These are phyloP conservation scores for Kuraishia molischiana DNA, from an alignment of 805 yeast species.

Conservation along the genomic window DNA sequence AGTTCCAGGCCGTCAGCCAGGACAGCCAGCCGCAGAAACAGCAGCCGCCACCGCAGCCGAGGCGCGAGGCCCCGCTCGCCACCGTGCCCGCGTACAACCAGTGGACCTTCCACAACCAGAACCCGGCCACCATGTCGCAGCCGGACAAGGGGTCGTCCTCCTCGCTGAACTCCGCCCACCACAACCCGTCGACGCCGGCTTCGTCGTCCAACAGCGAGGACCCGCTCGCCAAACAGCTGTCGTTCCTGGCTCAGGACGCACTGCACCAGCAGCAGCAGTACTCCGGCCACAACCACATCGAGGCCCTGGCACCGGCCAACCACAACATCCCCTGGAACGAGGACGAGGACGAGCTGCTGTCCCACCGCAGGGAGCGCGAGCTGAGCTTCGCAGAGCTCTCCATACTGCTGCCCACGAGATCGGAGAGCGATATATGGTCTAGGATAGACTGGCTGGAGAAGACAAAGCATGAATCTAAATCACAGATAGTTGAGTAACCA, in stretches of 20 bases:
- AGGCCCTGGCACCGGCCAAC: slow-evolving; percentile 3
- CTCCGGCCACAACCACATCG: slow-evolving; percentile 1
- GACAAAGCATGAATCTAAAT: too few relatives aligned
- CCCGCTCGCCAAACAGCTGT: neutral
- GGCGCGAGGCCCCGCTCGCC: neutral
- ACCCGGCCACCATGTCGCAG: slow-evolving; percentile 1
- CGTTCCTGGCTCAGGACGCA: neutral
- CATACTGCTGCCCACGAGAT: slow-evolving; percentile 59
- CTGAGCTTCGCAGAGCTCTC: slow-evolving; percentile 65
- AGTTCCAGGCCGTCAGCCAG: slow-evolving; percentile 1
- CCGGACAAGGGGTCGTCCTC: neutral
- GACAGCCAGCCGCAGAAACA: neutral
- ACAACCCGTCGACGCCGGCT: too few relatives aligned
- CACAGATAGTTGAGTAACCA: too few relatives aligned
- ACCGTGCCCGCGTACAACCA: slow-evolving; percentile 2
- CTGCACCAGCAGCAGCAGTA: neutral
- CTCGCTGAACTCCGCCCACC: too few relatives aligned
- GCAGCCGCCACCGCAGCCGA: neutral
- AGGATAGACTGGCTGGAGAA: slow-evolving; percentile 40
- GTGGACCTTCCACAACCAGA: slow-evolving; percentile 4
- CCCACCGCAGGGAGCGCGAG: slow-evolving; percentile 44
- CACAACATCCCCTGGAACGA: slow-evolving; percentile 34
- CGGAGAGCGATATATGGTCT: slow-evolving; percentile 65
- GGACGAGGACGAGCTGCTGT: slow-evolving; percentile 66
- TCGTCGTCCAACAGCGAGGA: slow-evolving; percentile 1